phyloP scores from a whole-genome alignment of 2,329 filamentous ascomycete species.

The Penicillium sp. region DNA sequence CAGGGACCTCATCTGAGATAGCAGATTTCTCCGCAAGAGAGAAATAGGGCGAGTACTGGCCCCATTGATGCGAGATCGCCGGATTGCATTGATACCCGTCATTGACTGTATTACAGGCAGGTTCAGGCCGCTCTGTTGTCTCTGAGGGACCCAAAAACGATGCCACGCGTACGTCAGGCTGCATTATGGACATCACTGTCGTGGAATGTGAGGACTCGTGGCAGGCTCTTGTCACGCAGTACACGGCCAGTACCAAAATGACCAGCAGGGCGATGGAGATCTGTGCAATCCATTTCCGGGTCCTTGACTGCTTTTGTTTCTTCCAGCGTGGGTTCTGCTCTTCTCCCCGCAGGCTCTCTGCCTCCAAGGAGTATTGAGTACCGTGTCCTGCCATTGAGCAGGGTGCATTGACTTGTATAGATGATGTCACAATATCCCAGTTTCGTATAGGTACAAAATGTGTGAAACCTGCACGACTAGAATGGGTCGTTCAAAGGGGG shows the following conservation, averaged over 20 bases:
- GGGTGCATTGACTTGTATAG: background rate
- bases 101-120: slow-evolving; percentile 52
- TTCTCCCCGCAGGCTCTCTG: slow-evolving; percentile 9
- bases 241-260: slow-evolving; percentile 5
- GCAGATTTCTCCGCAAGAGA: slow-evolving; percentile 59
- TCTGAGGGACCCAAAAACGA: background rate
- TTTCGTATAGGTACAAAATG: background rate
- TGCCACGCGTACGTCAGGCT: background rate
- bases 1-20: slow-evolving; percentile 58
- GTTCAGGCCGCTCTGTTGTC: background rate
- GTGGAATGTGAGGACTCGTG: slow-evolving; percentile 10
- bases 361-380: background rate
- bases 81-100: slow-evolving; percentile 62
- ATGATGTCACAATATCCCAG: background rate
- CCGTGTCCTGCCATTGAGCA: slow-evolving; percentile 7
- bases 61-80: slow-evolving; percentile 67
- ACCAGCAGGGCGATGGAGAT: slow-evolving; percentile 8
- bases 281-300: slow-evolving; percentile 2
- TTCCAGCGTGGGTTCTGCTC: background rate
- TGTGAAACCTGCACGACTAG: background rate
- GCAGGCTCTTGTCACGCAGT: slow-evolving; percentile 1
- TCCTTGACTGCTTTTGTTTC: background rate
- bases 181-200: background rate
- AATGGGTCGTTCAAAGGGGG: background rate
- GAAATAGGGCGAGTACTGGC: slow-evolving; percentile 84